Evolutionary conservation across 2,329 filamentous ascomycete genomes (phyloP).

Genomic region (Huntiella savannae): DNA sequence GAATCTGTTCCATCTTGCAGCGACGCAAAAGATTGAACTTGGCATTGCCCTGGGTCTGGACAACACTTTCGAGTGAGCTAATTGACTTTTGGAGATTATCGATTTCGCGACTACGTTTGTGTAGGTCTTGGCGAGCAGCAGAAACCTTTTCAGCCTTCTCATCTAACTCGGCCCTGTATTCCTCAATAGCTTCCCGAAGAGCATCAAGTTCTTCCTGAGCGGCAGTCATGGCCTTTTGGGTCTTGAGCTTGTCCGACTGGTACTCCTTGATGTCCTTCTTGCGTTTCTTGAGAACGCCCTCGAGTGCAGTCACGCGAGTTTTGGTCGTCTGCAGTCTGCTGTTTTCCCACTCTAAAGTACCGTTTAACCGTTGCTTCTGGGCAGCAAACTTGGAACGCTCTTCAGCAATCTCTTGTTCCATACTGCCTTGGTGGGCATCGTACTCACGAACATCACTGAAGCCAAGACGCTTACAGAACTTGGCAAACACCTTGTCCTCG

Average conservation of each 20-base stretch:
- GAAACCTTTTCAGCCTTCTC: constrained; percentile 56
- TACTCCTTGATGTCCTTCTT: constrained; percentile 51
- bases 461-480: constrained; percentile 71
- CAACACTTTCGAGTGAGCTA: constrained; percentile 58
- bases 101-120: constrained; percentile 69
- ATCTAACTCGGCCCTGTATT: constrained; percentile 46
- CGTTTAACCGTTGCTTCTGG: constrained; percentile 59
- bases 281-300: constrained; percentile 47
- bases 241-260: constrained; percentile 50
- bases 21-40: constrained; percentile 71
- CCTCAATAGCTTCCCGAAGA: constrained; percentile 51
- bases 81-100: constrained; percentile 57
- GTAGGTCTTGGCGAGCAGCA: constrained; percentile 61
- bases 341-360: constrained; percentile 37
- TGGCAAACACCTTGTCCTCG: constrained; percentile 71
- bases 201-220: constrained; percentile 61
- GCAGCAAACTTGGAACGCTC: constrained; percentile 74
- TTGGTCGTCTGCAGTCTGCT: constrained; percentile 37
- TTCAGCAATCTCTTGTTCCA: constrained; percentile 77
- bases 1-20: constrained; percentile 86
- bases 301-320: constrained; percentile 47
- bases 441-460: constrained; percentile 85
- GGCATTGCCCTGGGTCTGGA: constrained; percentile 67
- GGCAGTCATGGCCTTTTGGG: constrained; percentile 53
- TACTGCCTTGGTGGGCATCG: constrained; percentile 75